A percentile compares a stretch with the other conserved stretches of the same genome.
Evolutionary conservation across 805 yeast genomes (phyloP).

Genomic region (Candida koratica): DNA sequence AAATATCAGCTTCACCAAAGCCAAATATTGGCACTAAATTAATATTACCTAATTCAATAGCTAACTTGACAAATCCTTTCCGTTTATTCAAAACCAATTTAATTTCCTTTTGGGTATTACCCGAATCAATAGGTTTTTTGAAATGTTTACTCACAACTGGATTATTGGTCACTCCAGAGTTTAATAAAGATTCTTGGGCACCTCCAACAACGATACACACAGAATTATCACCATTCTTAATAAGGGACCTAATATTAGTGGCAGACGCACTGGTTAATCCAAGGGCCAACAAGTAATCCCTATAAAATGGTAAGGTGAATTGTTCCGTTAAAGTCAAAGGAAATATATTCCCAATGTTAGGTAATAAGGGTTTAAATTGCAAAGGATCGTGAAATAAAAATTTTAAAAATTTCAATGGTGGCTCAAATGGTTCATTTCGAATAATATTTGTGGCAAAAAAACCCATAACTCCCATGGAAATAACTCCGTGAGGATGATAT

Average conservation of each 20-base stretch:
- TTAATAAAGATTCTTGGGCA: conserved; percentile 79
- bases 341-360: conserved; percentile 74
- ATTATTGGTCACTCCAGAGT: conserved; percentile 33
- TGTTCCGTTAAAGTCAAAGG: conserved; percentile 80
- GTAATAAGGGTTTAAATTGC: conserved; percentile 61
- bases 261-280: conserved; percentile 86
- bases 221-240: conserved; percentile 61
- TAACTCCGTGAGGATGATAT: conserved; percentile 95
- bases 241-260: conserved; percentile 60
- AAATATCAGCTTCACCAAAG: conserved; percentile 79
- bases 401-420: conserved; percentile 30
- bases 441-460: conserved; percentile 60
- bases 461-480: conserved; percentile 87
- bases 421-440: conserved; percentile 41
- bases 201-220: conserved; percentile 94
- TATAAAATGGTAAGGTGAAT: conserved; percentile 75
- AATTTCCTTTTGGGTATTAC: conserved; percentile 38
- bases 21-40: conserved; percentile 82
- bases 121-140: conserved; percentile 7
- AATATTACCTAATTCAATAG: conserved; percentile 73
- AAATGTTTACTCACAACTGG: conserved; percentile 34
- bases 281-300: conserved; percentile 77
- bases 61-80: conserved; percentile 85
- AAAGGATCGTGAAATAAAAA: conserved; percentile 61
- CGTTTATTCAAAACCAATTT: conserved; percentile 73